Conservation (phyloP, 2,329 filamentous ascomycete species). For the Truncatella angustata region DNA sequence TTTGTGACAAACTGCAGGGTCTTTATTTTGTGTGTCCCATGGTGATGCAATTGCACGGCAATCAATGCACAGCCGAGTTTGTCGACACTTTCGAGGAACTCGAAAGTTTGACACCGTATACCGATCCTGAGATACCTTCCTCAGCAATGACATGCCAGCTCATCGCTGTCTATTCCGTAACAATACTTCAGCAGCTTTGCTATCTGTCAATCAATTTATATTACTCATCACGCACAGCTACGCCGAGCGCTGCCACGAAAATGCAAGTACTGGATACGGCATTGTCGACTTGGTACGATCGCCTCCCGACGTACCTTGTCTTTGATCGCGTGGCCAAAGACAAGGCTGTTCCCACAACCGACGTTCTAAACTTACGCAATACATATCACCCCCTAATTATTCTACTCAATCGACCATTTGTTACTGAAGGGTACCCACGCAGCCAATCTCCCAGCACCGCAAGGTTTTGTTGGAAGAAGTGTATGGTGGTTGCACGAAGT, state of each 20-base stretch:
- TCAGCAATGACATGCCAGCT: constrained; percentile 4
- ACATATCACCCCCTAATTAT: constrained; percentile 4
- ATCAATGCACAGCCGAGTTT: constrained; percentile 20
- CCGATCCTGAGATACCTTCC: constrained; percentile 4
- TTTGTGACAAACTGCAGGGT: constrained; percentile 28
- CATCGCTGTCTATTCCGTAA: constrained; percentile 26
- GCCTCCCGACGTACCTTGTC: not conserved
- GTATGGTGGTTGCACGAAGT: not conserved
- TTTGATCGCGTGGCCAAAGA: not conserved
- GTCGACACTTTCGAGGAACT: constrained; percentile 24
- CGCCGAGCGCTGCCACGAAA: constrained; percentile 22
- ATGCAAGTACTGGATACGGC: constrained; percentile 26
- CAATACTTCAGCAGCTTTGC: constrained; percentile 33
- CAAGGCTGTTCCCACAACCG: not conserved
- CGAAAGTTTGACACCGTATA: constrained; percentile 12
- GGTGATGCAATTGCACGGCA: constrained; percentile 19
- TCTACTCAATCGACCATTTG: constrained; percentile 3
- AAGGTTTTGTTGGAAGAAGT: constrained; percentile 5
- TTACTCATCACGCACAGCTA: constrained; percentile 26
- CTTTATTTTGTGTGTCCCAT: constrained; percentile 28
- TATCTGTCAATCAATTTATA: constrained; percentile 29
- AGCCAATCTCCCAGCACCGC: not conserved
- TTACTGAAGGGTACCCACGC: not conserved
- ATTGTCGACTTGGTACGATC: constrained; percentile 15
- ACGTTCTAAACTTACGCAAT: constrained; percentile 2